Percentiles rank a stretch among this genome's conserved stretches.
Conservation (phyloP, 441 rosid species). For the Pelargonium fulgidum region DNA sequence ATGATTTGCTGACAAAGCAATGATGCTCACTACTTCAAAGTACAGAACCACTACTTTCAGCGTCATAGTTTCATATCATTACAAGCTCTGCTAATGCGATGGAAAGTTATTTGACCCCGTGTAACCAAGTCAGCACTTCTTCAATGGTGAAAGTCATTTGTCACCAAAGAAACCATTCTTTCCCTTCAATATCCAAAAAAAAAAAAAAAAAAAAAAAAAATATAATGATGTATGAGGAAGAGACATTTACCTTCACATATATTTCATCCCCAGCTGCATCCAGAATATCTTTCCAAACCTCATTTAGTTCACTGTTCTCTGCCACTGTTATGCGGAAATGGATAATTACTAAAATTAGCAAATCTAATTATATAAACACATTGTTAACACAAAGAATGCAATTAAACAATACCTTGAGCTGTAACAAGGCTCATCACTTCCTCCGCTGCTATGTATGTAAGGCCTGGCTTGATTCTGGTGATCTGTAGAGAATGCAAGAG, state of each 20-base stretch:
- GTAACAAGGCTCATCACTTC: constrained; percentile 97
- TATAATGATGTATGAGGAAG: background rate
- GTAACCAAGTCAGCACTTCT: no score
- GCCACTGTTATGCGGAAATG: constrained; percentile 48
- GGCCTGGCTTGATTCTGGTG: constrained; percentile 67
- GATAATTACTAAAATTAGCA: constrained; percentile 14
- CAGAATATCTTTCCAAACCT: constrained; percentile 90
- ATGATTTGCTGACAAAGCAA: no score
- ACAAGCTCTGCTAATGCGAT: no score
- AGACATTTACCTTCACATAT: constrained; percentile 61
- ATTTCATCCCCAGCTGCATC: constrained; percentile 97
- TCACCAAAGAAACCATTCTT: no score
- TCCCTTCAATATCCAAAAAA: no score
- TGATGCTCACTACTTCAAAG: no score
- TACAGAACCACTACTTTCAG: no score
- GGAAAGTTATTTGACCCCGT: no score
- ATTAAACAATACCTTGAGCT: constrained; percentile 66
- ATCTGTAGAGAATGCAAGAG: constrained; percentile 41
- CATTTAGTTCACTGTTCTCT: constrained; percentile 73
- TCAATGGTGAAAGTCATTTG: no score
- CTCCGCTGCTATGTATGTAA: constrained; percentile 82
- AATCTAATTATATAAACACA: background rate
- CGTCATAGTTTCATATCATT: no score
- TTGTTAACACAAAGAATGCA: constrained; percentile 5
- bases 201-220: background rate